Percentiles rank a stretch among this genome's conserved stretches.
Evolutionary conservation across 75 land plant genomes (phyloP).

Genomic region (Sequoia sempervirens): DNA sequence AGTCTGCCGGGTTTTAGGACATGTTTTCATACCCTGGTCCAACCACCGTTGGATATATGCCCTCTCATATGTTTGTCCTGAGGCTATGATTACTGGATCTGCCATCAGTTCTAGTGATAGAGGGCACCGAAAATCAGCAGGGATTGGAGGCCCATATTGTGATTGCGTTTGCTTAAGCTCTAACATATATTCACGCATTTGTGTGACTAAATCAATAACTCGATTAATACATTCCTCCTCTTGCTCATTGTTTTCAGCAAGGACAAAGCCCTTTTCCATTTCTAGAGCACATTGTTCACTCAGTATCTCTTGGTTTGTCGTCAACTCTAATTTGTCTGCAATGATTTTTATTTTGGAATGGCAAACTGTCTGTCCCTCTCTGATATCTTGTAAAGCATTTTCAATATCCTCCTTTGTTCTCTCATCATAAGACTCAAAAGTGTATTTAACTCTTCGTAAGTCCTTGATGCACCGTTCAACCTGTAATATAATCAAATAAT

Average conservation of each 20-base stretch:
- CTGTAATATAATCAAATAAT: not conserved
- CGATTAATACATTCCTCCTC: slow-evolving; percentile 10
- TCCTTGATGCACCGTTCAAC: slow-evolving; percentile 14
- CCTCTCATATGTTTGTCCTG: slow-evolving; percentile 29
- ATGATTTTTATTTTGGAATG: slow-evolving; percentile 11
- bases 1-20: slow-evolving; percentile 25
- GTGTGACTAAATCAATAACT: slow-evolving; percentile 4
- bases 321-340: slow-evolving; percentile 11
- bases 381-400: slow-evolving; percentile 14
- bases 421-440: slow-evolving; percentile 16
- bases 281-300: slow-evolving; percentile 12
- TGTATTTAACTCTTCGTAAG: slow-evolving; percentile 20
- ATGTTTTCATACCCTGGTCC: slow-evolving; percentile 27
- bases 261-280: slow-evolving; percentile 9
- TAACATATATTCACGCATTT: slow-evolving; percentile 8
- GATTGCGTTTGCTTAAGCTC: slow-evolving; percentile 16
- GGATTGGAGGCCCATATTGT: slow-evolving; percentile 9
- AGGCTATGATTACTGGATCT: slow-evolving; percentile 27
- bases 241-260: slow-evolving; percentile 1
- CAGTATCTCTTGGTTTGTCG: slow-evolving; percentile 15
- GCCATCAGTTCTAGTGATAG: slow-evolving; percentile 31
- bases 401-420: slow-evolving; percentile 19
- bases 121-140: slow-evolving; percentile 25
- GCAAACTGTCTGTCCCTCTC: slow-evolving; percentile 13
- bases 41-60: slow-evolving; percentile 27